phyloP scores from a whole-genome alignment of 192 early-diverging fungal species.

The Backusella luteola region DNA sequence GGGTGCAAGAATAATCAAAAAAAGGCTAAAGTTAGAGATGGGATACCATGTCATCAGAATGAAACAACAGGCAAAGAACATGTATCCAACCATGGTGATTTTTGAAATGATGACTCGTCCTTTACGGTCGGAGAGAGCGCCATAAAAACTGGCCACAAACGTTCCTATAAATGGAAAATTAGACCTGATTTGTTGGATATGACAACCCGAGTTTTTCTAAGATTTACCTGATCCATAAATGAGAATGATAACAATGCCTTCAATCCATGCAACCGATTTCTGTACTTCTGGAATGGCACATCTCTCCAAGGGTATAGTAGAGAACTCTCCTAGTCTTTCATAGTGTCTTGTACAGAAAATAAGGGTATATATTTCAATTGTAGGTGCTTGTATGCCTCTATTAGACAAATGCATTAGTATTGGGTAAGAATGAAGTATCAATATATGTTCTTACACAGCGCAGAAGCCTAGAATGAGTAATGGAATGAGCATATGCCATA shows the following conservation, averaged over 20 bases:
- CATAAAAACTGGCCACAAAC: constrained; percentile 25
- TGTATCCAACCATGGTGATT: constrained; percentile 18
- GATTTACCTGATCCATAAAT: not conserved
- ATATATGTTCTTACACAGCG: not conserved
- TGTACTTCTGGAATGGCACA: constrained; percentile 3
- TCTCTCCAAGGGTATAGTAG: not conserved
- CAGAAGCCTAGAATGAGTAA: not conserved
- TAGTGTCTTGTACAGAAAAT: not conserved
- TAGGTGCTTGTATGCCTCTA: not conserved
- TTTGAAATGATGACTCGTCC: constrained; percentile 21
- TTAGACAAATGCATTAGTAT: not conserved
- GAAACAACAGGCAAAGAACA: not conserved
- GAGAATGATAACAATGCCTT: not conserved
- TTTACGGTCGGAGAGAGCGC: constrained; percentile 29
- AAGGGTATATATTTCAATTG: not conserved
- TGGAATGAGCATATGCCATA: not conserved
- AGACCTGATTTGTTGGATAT: not conserved
- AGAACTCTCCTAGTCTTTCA: not conserved
- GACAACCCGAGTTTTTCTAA: not conserved
- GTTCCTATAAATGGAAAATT: constrained; percentile 9
- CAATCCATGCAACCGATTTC: not conserved
- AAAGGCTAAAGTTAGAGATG: constrained; percentile 12
- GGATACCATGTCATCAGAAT: constrained; percentile 9
- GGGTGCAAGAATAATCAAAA: constrained; percentile 23
- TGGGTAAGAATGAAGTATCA: not conserved